These are phyloP conservation scores for Alternaria arbusti DNA, from an alignment of 2,329 filamentous ascomycete genomes.

Conservation along the genomic window DNA sequence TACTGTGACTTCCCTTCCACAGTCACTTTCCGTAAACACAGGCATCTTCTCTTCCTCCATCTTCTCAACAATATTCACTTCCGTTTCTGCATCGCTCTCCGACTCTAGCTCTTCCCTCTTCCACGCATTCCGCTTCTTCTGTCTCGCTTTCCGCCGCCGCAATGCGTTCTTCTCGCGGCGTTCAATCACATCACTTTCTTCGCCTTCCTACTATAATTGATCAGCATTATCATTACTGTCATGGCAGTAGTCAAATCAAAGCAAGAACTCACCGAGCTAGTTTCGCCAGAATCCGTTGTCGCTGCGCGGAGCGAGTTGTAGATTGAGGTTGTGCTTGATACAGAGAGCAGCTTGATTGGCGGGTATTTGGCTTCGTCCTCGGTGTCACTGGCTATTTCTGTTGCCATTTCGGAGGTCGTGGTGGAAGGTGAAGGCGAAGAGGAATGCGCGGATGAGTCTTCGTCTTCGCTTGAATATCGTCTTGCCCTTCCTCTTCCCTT, in stretches of 20 bases:
- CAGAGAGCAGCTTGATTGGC: not conserved
- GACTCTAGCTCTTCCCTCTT: not conserved
- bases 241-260: not conserved
- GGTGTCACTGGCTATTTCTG: not conserved
- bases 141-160: not conserved
- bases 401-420: not conserved
- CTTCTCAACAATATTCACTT: not conserved
- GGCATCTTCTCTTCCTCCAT: not conserved
- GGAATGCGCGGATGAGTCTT: too few species aligned
- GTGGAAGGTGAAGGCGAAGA: not conserved
- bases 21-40: not conserved
- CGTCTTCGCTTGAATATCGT: not conserved
- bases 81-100: not conserved
- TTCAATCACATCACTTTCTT: slow-evolving; percentile 5
- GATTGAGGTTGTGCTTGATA: not conserved
- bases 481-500: not conserved
- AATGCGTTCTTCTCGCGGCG: not conserved
- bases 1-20: not conserved
- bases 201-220: not conserved
- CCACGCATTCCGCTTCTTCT: not conserved
- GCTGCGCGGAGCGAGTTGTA: not conserved
- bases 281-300: not conserved
- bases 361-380: not conserved
- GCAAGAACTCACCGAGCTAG: not conserved
- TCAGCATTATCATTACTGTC: not conserved